Conservation (phyloP, 2,329 filamentous ascomycete genomes). For the Rasamsonia emersonii region DNA sequence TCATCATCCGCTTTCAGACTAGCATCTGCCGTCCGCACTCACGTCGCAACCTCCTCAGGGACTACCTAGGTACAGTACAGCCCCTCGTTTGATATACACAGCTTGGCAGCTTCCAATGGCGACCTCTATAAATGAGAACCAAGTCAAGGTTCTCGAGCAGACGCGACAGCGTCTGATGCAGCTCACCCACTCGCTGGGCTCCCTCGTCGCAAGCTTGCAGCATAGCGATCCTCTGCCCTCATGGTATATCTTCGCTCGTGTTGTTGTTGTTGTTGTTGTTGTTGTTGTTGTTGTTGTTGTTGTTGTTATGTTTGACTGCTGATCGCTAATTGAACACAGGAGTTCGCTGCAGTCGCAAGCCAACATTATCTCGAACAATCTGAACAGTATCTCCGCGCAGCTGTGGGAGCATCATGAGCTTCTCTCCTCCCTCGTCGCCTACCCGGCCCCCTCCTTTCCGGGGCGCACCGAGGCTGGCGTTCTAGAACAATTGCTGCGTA, state of each 20-base stretch:
- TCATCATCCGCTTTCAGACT: background rate
- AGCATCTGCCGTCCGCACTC: background rate
- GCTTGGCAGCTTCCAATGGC: no score
- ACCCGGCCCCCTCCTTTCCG: constrained; percentile 67
- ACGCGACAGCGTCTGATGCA: constrained; percentile 60
- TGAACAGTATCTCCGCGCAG: constrained; percentile 57
- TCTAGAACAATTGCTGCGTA: constrained; percentile 63
- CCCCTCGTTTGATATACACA: no score
- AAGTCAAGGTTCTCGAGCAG: constrained; percentile 59
- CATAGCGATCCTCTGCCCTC: constrained; percentile 58
- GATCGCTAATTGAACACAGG: constrained; percentile 31
- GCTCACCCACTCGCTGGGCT: constrained; percentile 59
- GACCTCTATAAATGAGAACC: constrained; percentile 28
- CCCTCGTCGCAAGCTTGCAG: constrained; percentile 53
- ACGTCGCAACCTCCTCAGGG: background rate
- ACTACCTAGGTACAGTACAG: background rate
- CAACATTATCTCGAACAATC: constrained; percentile 61
- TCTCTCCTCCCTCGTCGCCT: constrained; percentile 62
- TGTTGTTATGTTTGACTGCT: constrained; percentile 3
- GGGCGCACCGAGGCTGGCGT: constrained; percentile 55
- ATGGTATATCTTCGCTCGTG: constrained; percentile 41
- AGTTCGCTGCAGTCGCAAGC: constrained; percentile 64
- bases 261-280: background rate
- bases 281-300: constrained; percentile 1
- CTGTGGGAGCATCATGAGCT: constrained; percentile 58